Conservation (phyloP, 768 basidiomycete species). For the Boletus sp. region DNA sequence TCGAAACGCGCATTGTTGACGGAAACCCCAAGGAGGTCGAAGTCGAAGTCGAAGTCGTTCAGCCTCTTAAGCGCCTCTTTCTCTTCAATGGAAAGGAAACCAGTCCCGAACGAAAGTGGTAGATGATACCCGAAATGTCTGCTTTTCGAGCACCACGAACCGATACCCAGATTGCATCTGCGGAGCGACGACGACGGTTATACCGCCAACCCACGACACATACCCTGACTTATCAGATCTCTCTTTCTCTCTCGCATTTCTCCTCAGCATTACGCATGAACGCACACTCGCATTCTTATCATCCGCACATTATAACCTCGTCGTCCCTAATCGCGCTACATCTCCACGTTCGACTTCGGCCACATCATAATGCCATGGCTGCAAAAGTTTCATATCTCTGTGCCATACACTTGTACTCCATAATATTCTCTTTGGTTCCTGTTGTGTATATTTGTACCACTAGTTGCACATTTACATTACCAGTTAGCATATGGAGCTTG, state of each 20-base stretch:
- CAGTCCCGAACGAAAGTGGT: constrained; percentile 28
- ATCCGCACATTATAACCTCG: constrained; percentile 29
- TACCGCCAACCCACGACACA: constrained; percentile 33
- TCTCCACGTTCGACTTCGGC: constrained; percentile 16
- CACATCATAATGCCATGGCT: constrained; percentile 15
- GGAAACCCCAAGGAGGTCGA: constrained; percentile 53
- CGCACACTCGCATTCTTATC: constrained; percentile 27
- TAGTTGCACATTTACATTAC: constrained; percentile 36
- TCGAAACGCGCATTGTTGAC: constrained; percentile 47
- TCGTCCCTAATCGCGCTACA: constrained; percentile 35
- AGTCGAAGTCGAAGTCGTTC: constrained; percentile 52
- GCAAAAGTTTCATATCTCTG: constrained; percentile 26
- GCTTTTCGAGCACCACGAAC: constrained; percentile 15
- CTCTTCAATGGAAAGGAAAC: constrained; percentile 55
- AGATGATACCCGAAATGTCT: constrained; percentile 14
- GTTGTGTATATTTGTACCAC: constrained; percentile 33
- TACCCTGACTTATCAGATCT: constrained; percentile 37
- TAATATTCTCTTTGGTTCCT: constrained; percentile 27
- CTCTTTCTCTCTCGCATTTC: constrained; percentile 19
- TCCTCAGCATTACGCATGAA: constrained; percentile 21
- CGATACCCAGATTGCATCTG: constrained; percentile 31
- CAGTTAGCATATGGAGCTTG: constrained; percentile 32
- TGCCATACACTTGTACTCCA: constrained; percentile 35
- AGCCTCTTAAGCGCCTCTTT: constrained; percentile 64
- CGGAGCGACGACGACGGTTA: constrained; percentile 30